Evolutionary conservation across 257 asterid species (phyloP).

Genomic region (Solanum lycopersicoides): DNA sequence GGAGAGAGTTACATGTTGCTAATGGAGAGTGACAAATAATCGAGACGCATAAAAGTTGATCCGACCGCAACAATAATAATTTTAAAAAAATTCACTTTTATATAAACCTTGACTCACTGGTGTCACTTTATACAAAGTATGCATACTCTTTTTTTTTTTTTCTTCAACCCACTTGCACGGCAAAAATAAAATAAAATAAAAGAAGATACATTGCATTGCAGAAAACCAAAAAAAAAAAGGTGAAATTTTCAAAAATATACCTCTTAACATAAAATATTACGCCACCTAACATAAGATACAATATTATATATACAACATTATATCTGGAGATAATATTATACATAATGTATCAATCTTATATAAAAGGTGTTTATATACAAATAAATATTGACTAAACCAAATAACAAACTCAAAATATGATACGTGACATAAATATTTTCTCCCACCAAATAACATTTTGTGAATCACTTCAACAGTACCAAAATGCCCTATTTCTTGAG

Average conservation of each 20-base stretch:
- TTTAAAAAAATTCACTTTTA: not conserved
- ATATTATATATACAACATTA: too few relatives aligned
- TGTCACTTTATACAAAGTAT: not conserved
- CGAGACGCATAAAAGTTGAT: accelerated
- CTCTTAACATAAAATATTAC: not conserved
- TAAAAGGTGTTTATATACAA: not conserved
- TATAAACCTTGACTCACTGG: not conserved
- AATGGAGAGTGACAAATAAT: too few relatives aligned
- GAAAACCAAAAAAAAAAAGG: too few relatives aligned
- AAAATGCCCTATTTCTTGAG: not conserved
- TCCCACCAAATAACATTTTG: not conserved
- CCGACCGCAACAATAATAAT: not conserved
- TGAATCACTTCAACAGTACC: not conserved
- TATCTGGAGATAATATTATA: not conserved
- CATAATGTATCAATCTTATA: not conserved
- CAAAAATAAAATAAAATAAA: too few relatives aligned
- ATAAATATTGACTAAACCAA: not conserved
- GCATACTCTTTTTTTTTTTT: not conserved
- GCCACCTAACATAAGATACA: not conserved
- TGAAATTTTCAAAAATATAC: not conserved
- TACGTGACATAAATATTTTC: not conserved
- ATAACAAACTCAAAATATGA: too few relatives aligned
- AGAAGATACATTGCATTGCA: too few relatives aligned
- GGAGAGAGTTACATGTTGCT: not conserved
- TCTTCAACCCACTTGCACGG: too few relatives aligned